Evolutionary conservation across 2,329 filamentous ascomycete genomes (phyloP).

Genomic region (Fusarium sp.): DNA sequence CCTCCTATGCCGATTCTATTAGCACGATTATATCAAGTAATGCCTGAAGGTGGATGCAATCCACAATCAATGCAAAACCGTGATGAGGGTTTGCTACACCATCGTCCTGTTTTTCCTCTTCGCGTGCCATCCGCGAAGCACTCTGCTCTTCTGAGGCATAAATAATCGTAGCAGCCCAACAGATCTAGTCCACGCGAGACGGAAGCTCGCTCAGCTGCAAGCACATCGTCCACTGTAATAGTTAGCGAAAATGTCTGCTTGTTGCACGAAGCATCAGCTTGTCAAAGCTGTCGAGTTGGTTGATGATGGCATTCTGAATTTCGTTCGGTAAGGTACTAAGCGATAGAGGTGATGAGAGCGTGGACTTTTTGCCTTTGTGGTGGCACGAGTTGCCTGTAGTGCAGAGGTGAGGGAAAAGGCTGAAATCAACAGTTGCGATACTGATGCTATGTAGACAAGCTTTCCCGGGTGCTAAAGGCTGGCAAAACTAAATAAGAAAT

Average conservation of each 20-base stretch:
- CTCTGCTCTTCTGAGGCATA: not conserved
- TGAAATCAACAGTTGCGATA: not conserved
- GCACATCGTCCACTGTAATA: not conserved
- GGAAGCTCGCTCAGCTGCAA: not conserved
- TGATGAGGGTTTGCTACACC: not conserved
- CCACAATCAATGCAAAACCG: not conserved
- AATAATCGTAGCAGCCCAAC: not conserved
- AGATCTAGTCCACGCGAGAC: not conserved
- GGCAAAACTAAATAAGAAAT: not conserved
- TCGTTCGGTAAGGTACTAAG: not conserved
- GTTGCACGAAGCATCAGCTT: not conserved
- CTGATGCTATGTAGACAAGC: not conserved
- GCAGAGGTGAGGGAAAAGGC: not conserved
- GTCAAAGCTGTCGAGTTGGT: not conserved
- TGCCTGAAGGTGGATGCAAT: not conserved
- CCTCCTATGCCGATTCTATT: not conserved
- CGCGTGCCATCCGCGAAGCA: not conserved
- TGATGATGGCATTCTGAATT: not conserved
- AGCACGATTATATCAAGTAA: not conserved
- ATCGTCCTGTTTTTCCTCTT: not conserved
- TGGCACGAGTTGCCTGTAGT: not conserved
- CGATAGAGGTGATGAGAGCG: not conserved
- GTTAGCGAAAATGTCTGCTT: not conserved
- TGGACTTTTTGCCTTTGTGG: not conserved
- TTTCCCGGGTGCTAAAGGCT: accelerated